Base-by-base conservation (phyloP, 1,284 basidiomycete genomes). In the Ceratobasidium theobromae region DNA sequence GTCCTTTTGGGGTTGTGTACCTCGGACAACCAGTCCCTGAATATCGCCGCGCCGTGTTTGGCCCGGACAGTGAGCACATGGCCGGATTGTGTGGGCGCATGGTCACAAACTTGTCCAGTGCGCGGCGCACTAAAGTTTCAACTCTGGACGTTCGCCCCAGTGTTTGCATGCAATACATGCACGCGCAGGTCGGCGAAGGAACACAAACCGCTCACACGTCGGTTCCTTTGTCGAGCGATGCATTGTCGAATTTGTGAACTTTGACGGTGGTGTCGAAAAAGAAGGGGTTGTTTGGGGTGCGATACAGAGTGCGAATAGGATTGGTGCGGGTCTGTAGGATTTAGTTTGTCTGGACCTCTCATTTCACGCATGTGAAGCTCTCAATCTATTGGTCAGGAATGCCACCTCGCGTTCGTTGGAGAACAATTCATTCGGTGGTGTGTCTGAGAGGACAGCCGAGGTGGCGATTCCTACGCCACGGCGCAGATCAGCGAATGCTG, bases 41-140 rank as follows among this genome's bases (percentile, higher is more conserved):
- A 38, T 25, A 83, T 71, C 3, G 82, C 78, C n/a, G 81, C 73
- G 25, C 71, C 74, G 25, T 79, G 77, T 69, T 84, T 84, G 70
- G 73, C 40, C 77, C 77, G 70, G 78, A 84, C 0, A 82, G 83
- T 0, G 80, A 81, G 0, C 82, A 82, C 1, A 80, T 71, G 4
- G 79, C 73, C 5, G 83, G 81, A 49, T 76, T 73, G 65, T 82
- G 77, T 0, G 82, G 82, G 68, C 84, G 84, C 2, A 82, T 72
- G n/a, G 77, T 66, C 0, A 83, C 65, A 11, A 84, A 66, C 14
- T 68, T 69, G 12, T 77, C 71, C 3, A 75, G 46, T 4, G 65
- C 30, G 16, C 30, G 35, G 4, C 40, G 27, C 9, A 51, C 60
- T 3, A 18, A 28, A 21, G 60, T 32, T 53, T 65, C 60, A 23